Evolutionary conservation across 805 yeast genomes (phyloP), one percentile per base, ranked within the genome.

Genomic region (Yarrowia phangngaensis): DNA sequence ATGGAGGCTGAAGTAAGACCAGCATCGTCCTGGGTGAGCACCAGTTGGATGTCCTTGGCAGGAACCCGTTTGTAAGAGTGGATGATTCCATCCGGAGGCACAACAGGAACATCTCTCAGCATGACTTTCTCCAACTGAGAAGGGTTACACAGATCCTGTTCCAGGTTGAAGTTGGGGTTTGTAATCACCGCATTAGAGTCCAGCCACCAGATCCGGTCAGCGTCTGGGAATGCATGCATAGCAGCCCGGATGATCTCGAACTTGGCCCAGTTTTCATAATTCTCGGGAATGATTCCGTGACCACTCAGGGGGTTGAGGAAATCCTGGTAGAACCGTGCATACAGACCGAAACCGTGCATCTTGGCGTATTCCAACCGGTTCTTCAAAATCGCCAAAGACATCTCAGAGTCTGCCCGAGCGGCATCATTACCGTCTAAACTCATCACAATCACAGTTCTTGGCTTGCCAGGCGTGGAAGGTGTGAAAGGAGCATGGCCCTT

Each of bases 351-450:
- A 28, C 76, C 76, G 59, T 86, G 88, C 9, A 70, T 70, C 63
- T 82, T 84, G 5, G 95, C 95, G 62, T 89, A 90, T 63, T 87
- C 89, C 20, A 84, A 82, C 60, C 97, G 75, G 66, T 90, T 90
- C 35, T 41, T 34, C 17, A 41, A 17, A 13, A 41, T 41, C 11
- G 34, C 16, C 16, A 22, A 28, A 5, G 48, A 41, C 16, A 29
- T 34, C 27, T 29, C 29, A 5, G 48, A 41, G 29, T 41, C 48
- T n/a, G 48, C 34, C 8, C 48, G 48, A 4, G 35, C 35, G 13
- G 48, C 48, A 16, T 41, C 48, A 7, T 27, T 29, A 16, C 35
- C 48, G 15, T 41, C 48, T 12, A 41, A 20, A n/a, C 35, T 22
- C 28, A 41, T 29, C 11, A 41, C 48, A 12, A 41, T 29, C 20